Base-by-base conservation (phyloP, 148 eudicot genomes). In the Cornus florida region DNA sequence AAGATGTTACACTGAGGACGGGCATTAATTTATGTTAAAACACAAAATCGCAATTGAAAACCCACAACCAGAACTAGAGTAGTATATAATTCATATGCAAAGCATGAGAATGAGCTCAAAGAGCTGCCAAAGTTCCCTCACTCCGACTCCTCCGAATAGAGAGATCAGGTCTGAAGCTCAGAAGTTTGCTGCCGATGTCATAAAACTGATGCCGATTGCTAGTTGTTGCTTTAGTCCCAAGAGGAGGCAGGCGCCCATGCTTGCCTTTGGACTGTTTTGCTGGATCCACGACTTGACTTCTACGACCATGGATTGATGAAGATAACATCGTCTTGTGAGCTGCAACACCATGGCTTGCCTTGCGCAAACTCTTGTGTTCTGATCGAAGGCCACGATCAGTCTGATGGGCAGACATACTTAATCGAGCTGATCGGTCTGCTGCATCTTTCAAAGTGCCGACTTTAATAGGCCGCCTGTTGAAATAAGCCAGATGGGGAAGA, bases 401-500 rank as follows among this genome's bases (percentile, higher is more conserved):
- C 80, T 88, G 91, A 80, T 90, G 89, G 28, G 89, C 83, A 3
- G 89, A 70, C 23, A 86, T 84, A 38, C 91, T 89, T n/a, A 92
- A 78, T 60, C 99, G 90, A 72, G 93, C 88, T 0, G 93, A 85
- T 46, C 94, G 80, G 24, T 92, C 99, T 0, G 92, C 72, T 50
- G 87, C 67, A 57, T 95, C 99, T 82, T 90, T 92, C 81, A 91
- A 75, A 14, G 86, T 80, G 76, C 92, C 92, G 31, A 80, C 81
- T 85, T 93, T 93, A 39, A 89, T 85, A 68, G 90, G 75, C 74
- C 91, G 92, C 67, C 98, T 81, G 81, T 96, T 96, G 87, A 80
- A 96, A 85, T 96, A 96, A 65, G 91, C 86, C 41, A 96, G 82
- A 74, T 88, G 83, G 39, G 98, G 99, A 72, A 96, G 99, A 77